phyloP scores from a whole-genome alignment of 306 rosid species.

The Prunus salicina region DNA sequence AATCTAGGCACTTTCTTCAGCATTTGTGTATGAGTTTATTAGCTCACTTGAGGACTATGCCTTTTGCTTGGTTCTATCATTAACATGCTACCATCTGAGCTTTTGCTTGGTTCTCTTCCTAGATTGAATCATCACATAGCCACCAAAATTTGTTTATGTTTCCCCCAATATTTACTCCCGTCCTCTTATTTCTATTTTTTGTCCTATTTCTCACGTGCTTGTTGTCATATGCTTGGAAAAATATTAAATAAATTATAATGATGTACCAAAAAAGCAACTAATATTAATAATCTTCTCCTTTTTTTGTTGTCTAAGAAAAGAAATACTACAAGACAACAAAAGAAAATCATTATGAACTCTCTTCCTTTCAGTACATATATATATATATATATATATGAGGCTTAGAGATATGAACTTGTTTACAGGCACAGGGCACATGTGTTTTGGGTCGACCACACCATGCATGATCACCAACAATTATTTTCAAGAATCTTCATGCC shows the following conservation, averaged over 20 bases:
- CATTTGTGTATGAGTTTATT: background rate
- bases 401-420: background rate
- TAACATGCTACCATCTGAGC: background rate
- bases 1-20: background rate
- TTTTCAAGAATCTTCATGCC: constrained; percentile 15
- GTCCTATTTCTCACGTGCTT: constrained; percentile 5
- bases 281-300: too few relatives aligned
- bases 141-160: constrained; percentile 8
- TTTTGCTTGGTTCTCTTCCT: constrained; percentile 4
- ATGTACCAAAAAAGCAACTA: background rate
- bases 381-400: background rate
- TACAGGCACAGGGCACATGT: background rate
- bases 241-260: background rate
- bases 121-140: background rate
- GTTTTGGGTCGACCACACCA: background rate
- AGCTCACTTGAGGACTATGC: background rate
- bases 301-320: background rate
- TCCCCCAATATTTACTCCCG: background rate
- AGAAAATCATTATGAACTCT: background rate
- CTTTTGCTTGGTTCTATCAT: background rate
- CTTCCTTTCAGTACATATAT: background rate
- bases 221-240: background rate
- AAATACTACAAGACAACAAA: background rate
- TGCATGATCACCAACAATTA: constrained; percentile 6
- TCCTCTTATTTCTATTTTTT: background rate